A percentile compares a stretch with the other conserved stretches of the same genome.
Conservation (phyloP, 257 asterid species). For the Gentiana dahurica region DNA sequence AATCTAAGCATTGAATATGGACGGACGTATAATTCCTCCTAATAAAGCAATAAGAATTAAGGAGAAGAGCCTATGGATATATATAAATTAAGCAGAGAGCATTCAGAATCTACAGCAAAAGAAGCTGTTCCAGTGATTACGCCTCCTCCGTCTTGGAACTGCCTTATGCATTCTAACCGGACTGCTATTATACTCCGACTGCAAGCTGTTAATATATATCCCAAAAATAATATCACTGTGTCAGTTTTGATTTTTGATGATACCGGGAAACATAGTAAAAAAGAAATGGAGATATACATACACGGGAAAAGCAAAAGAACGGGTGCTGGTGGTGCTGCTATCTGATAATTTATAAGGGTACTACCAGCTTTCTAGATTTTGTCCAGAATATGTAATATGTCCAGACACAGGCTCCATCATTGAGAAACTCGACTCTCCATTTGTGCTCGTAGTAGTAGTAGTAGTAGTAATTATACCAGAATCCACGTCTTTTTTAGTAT, state of each 20-base stretch:
- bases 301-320: constrained; percentile 95
- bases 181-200: constrained; percentile 84
- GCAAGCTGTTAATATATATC: constrained; percentile 41
- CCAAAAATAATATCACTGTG: no score
- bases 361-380: constrained; percentile 58
- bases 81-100: not conserved
- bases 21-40: no score
- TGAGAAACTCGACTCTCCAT: constrained; percentile 76
- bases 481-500: constrained; percentile 9
- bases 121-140: constrained; percentile 68
- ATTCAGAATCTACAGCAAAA: constrained; percentile 82
- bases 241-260: no score
- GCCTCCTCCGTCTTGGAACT: constrained; percentile 45
- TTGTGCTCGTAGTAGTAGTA: not conserved
- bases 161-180: constrained; percentile 90
- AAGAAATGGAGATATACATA: constrained; percentile 4
- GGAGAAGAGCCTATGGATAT: no score
- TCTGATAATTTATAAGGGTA: no score
- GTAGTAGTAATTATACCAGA: constrained; percentile 13
- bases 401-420: constrained; percentile 33
- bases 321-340: constrained; percentile 73
- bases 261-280: no score
- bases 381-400: constrained; percentile 53
- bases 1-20: no score
- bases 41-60: no score